These are phyloP conservation scores for Paramyrothecium roridum DNA, from an alignment of 2,329 filamentous ascomycete genomes.

Conservation along the genomic window DNA sequence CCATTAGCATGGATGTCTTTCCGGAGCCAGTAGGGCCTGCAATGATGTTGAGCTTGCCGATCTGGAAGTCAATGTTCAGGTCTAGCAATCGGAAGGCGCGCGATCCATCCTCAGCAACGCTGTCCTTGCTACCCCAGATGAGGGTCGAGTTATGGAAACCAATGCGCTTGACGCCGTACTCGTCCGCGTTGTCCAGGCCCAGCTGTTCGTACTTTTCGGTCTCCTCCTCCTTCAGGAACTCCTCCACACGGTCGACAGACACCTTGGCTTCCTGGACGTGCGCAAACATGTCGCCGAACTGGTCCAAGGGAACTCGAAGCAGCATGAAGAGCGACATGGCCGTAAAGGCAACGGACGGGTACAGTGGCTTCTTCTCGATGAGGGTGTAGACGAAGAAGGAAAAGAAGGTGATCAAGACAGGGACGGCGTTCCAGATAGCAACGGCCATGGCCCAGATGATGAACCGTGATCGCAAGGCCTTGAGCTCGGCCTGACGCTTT, in stretches of 20 bases:
- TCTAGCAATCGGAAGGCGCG: constrained; percentile 81
- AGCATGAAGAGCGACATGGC: constrained; percentile 94
- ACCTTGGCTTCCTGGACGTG: constrained; percentile 98
- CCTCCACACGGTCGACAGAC: constrained; percentile 92
- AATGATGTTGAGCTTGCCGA: constrained; percentile 88
- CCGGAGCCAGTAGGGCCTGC: constrained; percentile 91
- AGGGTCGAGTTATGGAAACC: constrained; percentile 84
- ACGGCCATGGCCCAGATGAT: constrained; percentile 89
- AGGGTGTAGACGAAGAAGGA: constrained; percentile 93
- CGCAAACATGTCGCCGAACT: constrained; percentile 97
- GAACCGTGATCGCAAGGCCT: constrained; percentile 76
- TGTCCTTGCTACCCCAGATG: constrained; percentile 76
- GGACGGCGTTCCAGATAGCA: constrained; percentile 94
- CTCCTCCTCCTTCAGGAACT: constrained; percentile 89
- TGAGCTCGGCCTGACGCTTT: constrained; percentile 77
- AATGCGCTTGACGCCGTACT: constrained; percentile 69
- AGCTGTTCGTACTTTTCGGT: constrained; percentile 94
- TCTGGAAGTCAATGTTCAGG: constrained; percentile 75
- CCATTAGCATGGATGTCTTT: constrained; percentile 96
- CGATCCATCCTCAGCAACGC: constrained; percentile 60
- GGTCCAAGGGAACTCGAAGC: constrained; percentile 87
- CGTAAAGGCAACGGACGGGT: constrained; percentile 92
- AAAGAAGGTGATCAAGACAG: constrained; percentile 92
- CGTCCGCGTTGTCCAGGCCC: constrained; percentile 63
- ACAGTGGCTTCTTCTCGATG: constrained; percentile 82